These are phyloP conservation scores for Botryosphaeria dothidea DNA, from an alignment of 2,329 filamentous ascomycete genomes.

Conservation along the genomic window DNA sequence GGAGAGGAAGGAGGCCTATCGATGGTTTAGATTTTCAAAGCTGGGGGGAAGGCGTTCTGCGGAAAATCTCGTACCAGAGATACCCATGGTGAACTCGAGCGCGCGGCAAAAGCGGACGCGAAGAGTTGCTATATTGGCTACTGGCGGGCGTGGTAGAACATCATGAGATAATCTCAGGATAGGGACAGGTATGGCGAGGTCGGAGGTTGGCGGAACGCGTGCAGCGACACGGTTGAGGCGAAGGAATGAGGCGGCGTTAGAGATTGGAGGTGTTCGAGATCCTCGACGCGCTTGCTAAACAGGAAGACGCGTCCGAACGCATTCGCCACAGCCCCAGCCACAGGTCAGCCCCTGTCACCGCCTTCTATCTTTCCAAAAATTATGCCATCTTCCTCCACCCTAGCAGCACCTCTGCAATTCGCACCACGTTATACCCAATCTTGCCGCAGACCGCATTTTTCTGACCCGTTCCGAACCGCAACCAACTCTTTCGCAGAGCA, in stretches of 20 bases:
- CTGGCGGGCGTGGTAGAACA: neutral
- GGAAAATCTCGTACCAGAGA: conserved; percentile 34
- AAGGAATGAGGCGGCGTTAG: conserved; percentile 1
- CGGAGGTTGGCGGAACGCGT: neutral
- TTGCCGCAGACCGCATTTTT: neutral
- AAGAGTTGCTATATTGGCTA: neutral
- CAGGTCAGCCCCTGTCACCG: neutral
- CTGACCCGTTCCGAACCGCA: neutral
- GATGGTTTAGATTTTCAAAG: conserved; percentile 23
- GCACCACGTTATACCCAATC: neutral
- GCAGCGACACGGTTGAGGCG: neutral
- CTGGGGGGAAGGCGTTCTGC: neutral
- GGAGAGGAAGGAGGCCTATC: conserved; percentile 80
- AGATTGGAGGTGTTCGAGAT: conserved; percentile 6
- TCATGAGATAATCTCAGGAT: neutral
- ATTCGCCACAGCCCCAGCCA: conserved; percentile 1
- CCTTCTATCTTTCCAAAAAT: neutral
- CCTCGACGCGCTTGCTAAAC: conserved; percentile 9
- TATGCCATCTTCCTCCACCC: neutral
- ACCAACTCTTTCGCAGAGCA: neutral
- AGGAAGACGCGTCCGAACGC: conserved; percentile 5
- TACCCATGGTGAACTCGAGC: conserved; percentile 37
- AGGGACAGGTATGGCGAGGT: neutral
- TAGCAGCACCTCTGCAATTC: neutral
- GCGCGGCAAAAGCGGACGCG: neutral